Conservation (phyloP, 176 grass and related monocot species). For the Elaeis guineensis region DNA sequence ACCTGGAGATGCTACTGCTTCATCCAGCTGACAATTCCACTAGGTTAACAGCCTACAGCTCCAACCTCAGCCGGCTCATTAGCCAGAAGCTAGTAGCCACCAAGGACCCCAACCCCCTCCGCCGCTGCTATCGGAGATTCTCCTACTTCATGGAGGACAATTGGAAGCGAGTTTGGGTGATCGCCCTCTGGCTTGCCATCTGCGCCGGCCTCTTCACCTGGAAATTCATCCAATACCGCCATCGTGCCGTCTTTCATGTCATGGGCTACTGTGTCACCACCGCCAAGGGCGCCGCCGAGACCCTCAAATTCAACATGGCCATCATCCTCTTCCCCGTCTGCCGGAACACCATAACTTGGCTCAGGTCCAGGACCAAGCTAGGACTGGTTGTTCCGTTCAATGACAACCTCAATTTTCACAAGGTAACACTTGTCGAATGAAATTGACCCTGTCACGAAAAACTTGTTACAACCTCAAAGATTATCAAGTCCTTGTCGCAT, state of each 20-base stretch:
- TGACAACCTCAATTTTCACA: conserved; percentile 28
- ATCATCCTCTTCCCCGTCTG: conserved; percentile 27
- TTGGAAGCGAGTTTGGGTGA: conserved; percentile 89
- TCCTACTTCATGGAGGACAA: conserved; percentile 91
- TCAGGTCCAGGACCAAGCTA: conserved; percentile 22
- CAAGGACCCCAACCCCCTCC: conserved; percentile 31
- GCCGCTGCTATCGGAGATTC: conserved; percentile 16
- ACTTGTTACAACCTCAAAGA: too few species aligned
- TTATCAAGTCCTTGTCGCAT: too few species aligned
- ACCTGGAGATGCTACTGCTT: conserved; percentile 64
- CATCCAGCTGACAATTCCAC: conserved; percentile 33
- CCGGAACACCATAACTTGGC: conserved; percentile 26
- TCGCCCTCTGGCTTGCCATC: conserved; percentile 65
- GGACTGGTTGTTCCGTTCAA: conserved; percentile 20
- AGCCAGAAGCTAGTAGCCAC: conserved; percentile 70
- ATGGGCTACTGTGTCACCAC: conserved; percentile 26
- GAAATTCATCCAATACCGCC: conserved; percentile 21
- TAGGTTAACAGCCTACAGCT: conserved; percentile 33
- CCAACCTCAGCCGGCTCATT: conserved; percentile 79
- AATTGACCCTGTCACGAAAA: too few species aligned
- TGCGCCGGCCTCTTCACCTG: conserved; percentile 45
- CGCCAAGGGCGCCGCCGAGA: conserved; percentile 27
- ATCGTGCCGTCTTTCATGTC: conserved; percentile 9
- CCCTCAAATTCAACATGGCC: conserved; percentile 28
- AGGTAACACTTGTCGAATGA: background rate